Evolutionary conservation across 1,139 yeast genomes (phyloP).

Genomic region (Pichia sp.): DNA sequence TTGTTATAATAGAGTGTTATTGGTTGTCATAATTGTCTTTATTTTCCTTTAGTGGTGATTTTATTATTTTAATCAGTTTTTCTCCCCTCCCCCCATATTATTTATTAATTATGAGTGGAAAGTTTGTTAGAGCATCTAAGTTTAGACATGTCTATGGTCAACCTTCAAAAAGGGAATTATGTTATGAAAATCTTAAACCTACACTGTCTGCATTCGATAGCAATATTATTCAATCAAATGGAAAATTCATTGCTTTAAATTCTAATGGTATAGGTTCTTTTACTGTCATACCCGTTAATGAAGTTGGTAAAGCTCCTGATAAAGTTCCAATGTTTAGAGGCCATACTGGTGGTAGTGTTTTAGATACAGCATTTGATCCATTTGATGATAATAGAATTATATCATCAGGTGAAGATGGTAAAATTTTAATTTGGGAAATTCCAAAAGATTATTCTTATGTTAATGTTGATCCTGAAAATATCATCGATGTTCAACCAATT

Average conservation of each 20-base stretch:
- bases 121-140: constrained; percentile 92
- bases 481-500: constrained; percentile 61
- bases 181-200: constrained; percentile 78
- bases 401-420: constrained; percentile 89
- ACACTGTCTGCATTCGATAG: constrained; percentile 97
- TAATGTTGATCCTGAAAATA: constrained; percentile 54
- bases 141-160: constrained; percentile 96
- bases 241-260: constrained; percentile 77
- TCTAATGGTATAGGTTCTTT: constrained; percentile 97
- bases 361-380: constrained; percentile 93
- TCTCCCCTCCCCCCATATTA: neutral
- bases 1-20: no score
- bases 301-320: constrained; percentile 93
- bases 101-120: constrained; percentile 47
- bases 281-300: constrained; percentile 80
- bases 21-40: no score
- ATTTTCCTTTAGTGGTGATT: no score
- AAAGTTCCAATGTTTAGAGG: constrained; percentile 90
- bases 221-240: constrained; percentile 76
- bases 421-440: constrained; percentile 78
- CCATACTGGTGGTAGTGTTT: constrained; percentile 90
- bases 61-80: no score
- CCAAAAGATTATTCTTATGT: constrained; percentile 74
- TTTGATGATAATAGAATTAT: constrained; percentile 71
- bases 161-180: constrained; percentile 76